A percentile compares a stretch with the other conserved stretches of the same genome.
These are phyloP conservation scores for Poa annua DNA, from an alignment of 176 grass and related monocot genomes.

Conservation along the genomic window DNA sequence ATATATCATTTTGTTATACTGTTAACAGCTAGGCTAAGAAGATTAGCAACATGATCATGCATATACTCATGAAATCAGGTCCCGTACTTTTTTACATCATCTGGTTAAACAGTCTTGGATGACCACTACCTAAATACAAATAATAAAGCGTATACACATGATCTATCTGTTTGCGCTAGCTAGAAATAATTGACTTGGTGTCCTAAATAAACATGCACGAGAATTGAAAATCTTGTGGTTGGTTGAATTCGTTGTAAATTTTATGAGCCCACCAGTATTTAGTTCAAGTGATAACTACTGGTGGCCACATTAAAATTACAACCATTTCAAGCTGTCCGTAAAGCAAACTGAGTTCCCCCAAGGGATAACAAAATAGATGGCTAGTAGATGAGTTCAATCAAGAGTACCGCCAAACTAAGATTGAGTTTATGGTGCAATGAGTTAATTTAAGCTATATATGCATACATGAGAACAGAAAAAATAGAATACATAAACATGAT, in stretches of 20 bases:
- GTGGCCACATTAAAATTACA: no score
- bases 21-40: not conserved
- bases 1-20: not conserved
- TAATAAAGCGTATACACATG: not conserved
- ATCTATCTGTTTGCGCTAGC: not conserved
- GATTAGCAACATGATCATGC: slow-evolving; percentile 15
- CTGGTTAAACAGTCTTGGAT: slow-evolving; percentile 12
- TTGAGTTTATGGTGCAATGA: not conserved
- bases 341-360: not conserved
- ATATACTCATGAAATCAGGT: slow-evolving; percentile 20
- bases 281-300: no score
- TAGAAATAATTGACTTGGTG: slow-evolving; percentile 2
- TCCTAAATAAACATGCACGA: slow-evolving; percentile 16
- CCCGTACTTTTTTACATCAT: not conserved
- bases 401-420: not conserved
- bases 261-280: no score
- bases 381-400: slow-evolving; percentile 5
- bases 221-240: not conserved
- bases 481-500: not conserved
- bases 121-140: not conserved
- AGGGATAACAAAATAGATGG: slow-evolving; percentile 10
- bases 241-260: no score
- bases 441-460: not conserved
- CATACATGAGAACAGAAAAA: not conserved
- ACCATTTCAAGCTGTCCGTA: no score